These are phyloP conservation scores for Dalbergia cochinchinensis DNA, from an alignment of 306 rosid genomes.

Conservation along the genomic window DNA sequence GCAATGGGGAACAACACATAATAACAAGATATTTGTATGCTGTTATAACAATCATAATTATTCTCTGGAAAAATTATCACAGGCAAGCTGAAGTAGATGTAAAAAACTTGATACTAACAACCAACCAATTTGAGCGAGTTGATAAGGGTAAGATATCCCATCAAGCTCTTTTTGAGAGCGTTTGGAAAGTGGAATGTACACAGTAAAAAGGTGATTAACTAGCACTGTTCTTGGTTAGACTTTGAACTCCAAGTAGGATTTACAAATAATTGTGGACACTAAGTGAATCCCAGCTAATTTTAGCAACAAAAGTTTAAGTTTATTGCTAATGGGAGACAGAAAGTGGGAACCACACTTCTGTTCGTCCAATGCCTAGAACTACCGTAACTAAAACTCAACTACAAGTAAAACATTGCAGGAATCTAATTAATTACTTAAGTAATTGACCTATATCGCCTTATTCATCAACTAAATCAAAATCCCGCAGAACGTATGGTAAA, in stretches of 20 bases:
- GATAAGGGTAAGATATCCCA: conserved; percentile 29
- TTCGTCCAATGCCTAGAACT: neutral
- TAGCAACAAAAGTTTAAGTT: conserved; percentile 5
- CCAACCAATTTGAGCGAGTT: conserved; percentile 17
- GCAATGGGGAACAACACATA: neutral
- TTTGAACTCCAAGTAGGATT: neutral
- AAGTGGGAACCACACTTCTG: neutral
- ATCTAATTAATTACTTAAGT: neutral
- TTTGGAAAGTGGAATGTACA: conserved; percentile 27
- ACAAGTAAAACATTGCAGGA: neutral
- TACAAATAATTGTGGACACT: conserved; percentile 23
- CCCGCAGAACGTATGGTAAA: neutral
- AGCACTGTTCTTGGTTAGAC: conserved; percentile 48
- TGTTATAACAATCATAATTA: conserved; percentile 43
- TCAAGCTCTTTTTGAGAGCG: neutral
- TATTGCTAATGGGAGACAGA: neutral
- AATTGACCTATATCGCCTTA: neutral
- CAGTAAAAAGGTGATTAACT: conserved; percentile 38
- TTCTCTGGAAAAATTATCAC: neutral
- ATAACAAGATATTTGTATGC: conserved; percentile 13
- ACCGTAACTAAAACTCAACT: neutral
- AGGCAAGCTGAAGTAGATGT: conserved; percentile 28
- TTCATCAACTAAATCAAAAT: neutral
- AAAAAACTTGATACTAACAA: conserved; percentile 16
- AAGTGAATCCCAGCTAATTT: conserved; percentile 25